These are phyloP conservation scores for Aspergillus awamori DNA, from an alignment of 2,329 filamentous ascomycete species.

Conservation along the genomic window DNA sequence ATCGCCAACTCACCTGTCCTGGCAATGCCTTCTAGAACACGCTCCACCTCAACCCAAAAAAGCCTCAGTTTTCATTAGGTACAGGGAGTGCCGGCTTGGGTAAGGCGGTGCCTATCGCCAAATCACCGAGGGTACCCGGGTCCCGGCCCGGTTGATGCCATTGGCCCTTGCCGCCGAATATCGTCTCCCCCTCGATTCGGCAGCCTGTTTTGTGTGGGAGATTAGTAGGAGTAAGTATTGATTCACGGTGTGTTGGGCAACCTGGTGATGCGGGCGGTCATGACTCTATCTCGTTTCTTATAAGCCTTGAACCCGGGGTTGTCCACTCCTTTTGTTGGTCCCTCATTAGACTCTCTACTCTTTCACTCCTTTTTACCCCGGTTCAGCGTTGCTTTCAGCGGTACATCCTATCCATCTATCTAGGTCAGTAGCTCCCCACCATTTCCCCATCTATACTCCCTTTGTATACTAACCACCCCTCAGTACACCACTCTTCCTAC, in stretches of 20 bases:
- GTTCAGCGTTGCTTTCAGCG: constrained; percentile 9
- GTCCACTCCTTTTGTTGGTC: not conserved
- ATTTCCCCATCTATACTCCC: not conserved
- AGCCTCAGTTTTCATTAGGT: constrained; percentile 20
- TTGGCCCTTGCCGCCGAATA: constrained; percentile 20
- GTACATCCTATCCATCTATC: not conserved
- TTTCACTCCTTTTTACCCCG: constrained; percentile 12
- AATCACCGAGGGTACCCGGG: constrained; percentile 21
- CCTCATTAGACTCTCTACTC: not conserved
- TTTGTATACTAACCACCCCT: not conserved
- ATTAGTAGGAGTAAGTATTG: too few species aligned
- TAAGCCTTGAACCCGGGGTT: not conserved
- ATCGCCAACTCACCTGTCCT: constrained; percentile 2
- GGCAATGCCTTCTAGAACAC: constrained; percentile 17
- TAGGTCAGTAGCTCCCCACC: not conserved
- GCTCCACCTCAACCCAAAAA: constrained; percentile 11
- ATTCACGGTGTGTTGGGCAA: constrained; percentile 3
- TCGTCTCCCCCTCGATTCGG: not conserved
- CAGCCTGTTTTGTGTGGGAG: constrained; percentile 1
- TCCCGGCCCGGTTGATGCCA: constrained; percentile 21
- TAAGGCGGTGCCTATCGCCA: constrained; percentile 11
- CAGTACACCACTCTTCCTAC: not conserved
- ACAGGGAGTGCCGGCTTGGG: constrained; percentile 14
- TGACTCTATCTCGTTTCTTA: constrained; percentile 4
- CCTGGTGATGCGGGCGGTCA: constrained; percentile 5